These are phyloP conservation scores for Echeveria elegans DNA, from an alignment of 164 flowering plant genomes.

Conservation along the genomic window DNA sequence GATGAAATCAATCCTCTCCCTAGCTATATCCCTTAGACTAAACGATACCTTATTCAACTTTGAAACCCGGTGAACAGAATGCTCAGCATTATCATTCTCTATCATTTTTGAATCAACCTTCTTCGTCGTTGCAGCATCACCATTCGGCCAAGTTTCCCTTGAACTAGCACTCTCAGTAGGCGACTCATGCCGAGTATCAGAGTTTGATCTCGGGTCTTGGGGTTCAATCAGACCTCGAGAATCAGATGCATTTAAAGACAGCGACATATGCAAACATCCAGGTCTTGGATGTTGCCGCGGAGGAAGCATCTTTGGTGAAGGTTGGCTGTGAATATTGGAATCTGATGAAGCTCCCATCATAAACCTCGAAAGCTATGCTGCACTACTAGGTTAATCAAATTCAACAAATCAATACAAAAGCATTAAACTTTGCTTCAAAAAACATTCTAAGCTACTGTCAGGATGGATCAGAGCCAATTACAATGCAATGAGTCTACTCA, in stretches of 20 bases:
- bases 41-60: slow-evolving; percentile 49
- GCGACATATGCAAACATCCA: slow-evolving; percentile 39
- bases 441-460: not conserved
- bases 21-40: slow-evolving; percentile 55
- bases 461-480: not conserved
- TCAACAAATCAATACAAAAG: not conserved
- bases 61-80: slow-evolving; percentile 59
- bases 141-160: slow-evolving; percentile 74
- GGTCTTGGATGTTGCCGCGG: slow-evolving; percentile 48
- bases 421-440: too few species aligned
- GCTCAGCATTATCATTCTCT: slow-evolving; percentile 50
- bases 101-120: slow-evolving; percentile 61
- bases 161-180: slow-evolving; percentile 97
- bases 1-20: slow-evolving; percentile 64
- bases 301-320: slow-evolving; percentile 46
- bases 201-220: slow-evolving; percentile 54
- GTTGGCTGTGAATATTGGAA: slow-evolving; percentile 34
- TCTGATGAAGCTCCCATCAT: slow-evolving; percentile 47
- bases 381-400: not conserved
- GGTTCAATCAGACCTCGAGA: slow-evolving; percentile 23
- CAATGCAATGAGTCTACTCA: too few species aligned
- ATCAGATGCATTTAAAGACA: slow-evolving; percentile 43
- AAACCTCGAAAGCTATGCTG: not conserved
- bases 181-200: slow-evolving; percentile 62
- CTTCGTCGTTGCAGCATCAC: slow-evolving; percentile 36